These are phyloP conservation scores for Nothophoma quercina DNA, from an alignment of 2,329 filamentous ascomycete species.

Conservation along the genomic window DNA sequence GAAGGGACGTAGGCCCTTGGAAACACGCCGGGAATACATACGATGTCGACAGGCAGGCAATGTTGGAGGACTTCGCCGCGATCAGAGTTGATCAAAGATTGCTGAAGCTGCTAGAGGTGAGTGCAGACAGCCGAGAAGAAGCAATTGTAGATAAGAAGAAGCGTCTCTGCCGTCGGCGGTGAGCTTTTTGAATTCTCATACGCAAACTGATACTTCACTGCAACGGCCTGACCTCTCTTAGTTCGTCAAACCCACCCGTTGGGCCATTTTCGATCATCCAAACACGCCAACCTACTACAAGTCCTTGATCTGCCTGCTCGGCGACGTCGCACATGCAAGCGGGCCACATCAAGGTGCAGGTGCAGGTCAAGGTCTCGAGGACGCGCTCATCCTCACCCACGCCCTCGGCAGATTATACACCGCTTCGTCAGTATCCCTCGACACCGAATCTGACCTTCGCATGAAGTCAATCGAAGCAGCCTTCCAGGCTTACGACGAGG, in stretches of 20 bases:
- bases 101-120: slow-evolving; percentile 17
- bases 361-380: slow-evolving; percentile 35
- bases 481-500: slow-evolving; percentile 29
- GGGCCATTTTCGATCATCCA: slow-evolving; percentile 33
- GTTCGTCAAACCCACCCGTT: slow-evolving; percentile 23
- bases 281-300: slow-evolving; percentile 28
- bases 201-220: neutral
- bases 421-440: neutral
- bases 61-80: slow-evolving; percentile 29
- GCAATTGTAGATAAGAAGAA: no score
- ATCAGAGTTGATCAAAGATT: slow-evolving; percentile 18
- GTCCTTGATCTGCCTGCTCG: slow-evolving; percentile 27
- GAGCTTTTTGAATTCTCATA: no score
- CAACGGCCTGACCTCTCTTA: neutral
- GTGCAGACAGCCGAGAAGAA: neutral
- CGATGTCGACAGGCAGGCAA: slow-evolving; percentile 22
- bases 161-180: no score
- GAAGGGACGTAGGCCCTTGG: slow-evolving; percentile 24
- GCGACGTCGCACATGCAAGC: slow-evolving; percentile 35
- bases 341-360: slow-evolving; percentile 34
- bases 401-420: slow-evolving; percentile 17
- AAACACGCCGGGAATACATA: slow-evolving; percentile 15
- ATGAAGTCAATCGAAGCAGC: slow-evolving; percentile 14
- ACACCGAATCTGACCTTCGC: slow-evolving; percentile 1
- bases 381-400: slow-evolving; percentile 32